Conservation (phyloP, 805 yeast species). For the Debaryomyces tyrocola region DNA sequence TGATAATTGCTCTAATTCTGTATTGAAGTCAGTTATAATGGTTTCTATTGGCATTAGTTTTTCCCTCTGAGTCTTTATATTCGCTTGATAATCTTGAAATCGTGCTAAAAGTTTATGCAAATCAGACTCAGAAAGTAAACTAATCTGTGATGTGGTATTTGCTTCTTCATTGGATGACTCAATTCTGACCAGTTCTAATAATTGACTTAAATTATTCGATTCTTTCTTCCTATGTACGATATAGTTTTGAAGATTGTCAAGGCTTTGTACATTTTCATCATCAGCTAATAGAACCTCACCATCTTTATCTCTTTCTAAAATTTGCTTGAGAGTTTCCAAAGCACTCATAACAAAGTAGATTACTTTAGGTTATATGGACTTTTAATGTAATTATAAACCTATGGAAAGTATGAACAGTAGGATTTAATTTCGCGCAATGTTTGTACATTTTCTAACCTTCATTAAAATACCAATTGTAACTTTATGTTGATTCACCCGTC, state of each 20-base stretch:
- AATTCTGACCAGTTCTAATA: conserved; percentile 14
- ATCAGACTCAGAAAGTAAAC: conserved; percentile 5
- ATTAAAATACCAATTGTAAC: no score
- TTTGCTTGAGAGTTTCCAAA: background rate
- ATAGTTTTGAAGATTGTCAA: conserved; percentile 9
- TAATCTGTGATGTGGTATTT: background rate
- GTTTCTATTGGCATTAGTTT: conserved; percentile 51
- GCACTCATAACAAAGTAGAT: conserved; percentile 5
- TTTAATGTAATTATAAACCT: no score
- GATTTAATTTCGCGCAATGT: no score
- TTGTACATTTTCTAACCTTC: no score
- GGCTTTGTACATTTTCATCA: background rate
- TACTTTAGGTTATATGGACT: no score
- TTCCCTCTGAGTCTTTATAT: conserved; percentile 28
- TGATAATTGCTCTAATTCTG: conserved; percentile 40
- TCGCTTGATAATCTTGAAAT: conserved; percentile 23
- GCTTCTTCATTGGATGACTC: conserved; percentile 7
- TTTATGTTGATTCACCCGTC: no score
- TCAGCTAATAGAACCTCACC: background rate
- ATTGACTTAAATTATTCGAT: conserved; percentile 1
- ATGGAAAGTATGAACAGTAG: no score
- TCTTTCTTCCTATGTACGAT: conserved; percentile 1
- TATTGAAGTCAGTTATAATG: conserved; percentile 56
- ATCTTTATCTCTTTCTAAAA: background rate
- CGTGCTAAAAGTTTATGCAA: conserved; percentile 9